These are phyloP conservation scores for Cerioporus squamosus DNA, from an alignment of 1,284 basidiomycete species.

Conservation along the genomic window DNA sequence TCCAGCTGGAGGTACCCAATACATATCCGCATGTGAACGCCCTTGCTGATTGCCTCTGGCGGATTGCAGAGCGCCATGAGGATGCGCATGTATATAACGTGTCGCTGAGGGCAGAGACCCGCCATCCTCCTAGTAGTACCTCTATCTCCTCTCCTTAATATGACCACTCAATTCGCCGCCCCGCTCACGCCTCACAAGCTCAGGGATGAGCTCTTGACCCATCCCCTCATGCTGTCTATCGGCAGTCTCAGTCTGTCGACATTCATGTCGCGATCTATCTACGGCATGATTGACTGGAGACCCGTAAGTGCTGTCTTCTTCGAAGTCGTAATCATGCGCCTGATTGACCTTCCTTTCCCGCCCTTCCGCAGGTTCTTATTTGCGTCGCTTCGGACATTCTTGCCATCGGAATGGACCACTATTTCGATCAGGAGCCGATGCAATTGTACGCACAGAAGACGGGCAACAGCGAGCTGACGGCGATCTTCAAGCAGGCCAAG, in stretches of 20 bases:
- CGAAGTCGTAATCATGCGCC: neutral
- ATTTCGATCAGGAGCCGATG: constrained; percentile 15
- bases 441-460: constrained; percentile 13
- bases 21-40: too few relatives aligned
- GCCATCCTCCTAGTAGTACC: neutral
- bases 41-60: too few relatives aligned
- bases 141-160: neutral
- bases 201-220: constrained; percentile 11
- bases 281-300: constrained; percentile 17
- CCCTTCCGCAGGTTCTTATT: constrained; percentile 6
- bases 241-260: constrained; percentile 11
- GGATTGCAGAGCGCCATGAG: too few relatives aligned
- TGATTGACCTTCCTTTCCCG: neutral
- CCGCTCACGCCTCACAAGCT: constrained; percentile 8
- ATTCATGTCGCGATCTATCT: constrained; percentile 18
- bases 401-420: constrained; percentile 18
- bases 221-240: constrained; percentile 13
- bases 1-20: too few relatives aligned
- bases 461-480: constrained; percentile 7
- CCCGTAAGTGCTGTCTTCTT: constrained; percentile 5
- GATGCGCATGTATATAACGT: neutral
- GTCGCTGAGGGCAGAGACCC: neutral
- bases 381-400: constrained; percentile 14
- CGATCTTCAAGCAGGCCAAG: constrained; percentile 14
- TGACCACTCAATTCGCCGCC: constrained; percentile 6